phyloP scores from a whole-genome alignment of 1,284 basidiomycete species.

The Trichosporon inkin region DNA sequence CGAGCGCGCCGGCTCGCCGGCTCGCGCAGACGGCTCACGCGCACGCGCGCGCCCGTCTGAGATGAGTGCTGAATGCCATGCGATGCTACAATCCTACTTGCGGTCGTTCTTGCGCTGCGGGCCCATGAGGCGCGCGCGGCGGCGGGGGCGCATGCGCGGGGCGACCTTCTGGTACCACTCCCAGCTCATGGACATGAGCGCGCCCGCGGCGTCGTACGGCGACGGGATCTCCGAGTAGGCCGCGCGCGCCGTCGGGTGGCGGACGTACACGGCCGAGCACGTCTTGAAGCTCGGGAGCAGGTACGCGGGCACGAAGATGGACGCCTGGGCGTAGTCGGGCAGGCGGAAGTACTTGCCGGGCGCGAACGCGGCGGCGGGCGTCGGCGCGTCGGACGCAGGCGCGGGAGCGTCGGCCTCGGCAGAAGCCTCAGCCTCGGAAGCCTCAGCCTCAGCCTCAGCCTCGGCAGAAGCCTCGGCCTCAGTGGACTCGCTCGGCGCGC shows the following conservation, averaged over 20 bases:
- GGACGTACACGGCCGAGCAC: slow-evolving; percentile 89
- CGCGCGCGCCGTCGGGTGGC: slow-evolving; percentile 90
- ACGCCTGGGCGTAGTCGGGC: slow-evolving; percentile 81
- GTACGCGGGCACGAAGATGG: slow-evolving; percentile 93
- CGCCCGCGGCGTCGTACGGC: slow-evolving; percentile 88
- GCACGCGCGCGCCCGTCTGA: not conserved
- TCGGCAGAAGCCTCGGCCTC: slow-evolving; percentile 17
- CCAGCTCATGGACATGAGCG: slow-evolving; percentile 76
- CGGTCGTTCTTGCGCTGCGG: slow-evolving; percentile 55
- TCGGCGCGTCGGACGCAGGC: too few species aligned
- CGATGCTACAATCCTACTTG: slow-evolving; percentile 22
- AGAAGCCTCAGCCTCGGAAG: slow-evolving; percentile 17
- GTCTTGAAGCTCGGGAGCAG: slow-evolving; percentile 85
- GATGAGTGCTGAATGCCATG: slow-evolving; percentile 12
- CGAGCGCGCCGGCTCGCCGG: too few species aligned
- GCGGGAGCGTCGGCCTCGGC: slow-evolving; percentile 12
- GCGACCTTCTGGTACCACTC: slow-evolving; percentile 72
- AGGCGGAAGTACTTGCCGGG: slow-evolving; percentile 62
- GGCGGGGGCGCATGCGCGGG: slow-evolving; percentile 63
- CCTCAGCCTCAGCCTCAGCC: slow-evolving; percentile 1
- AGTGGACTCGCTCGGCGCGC: slow-evolving; percentile 12
- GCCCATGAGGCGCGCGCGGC: slow-evolving; percentile 62
- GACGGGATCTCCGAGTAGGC: slow-evolving; percentile 89
- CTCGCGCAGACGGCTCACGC: too few species aligned
- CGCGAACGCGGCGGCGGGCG: slow-evolving; percentile 7